A percentile compares a stretch with the other conserved stretches of the same genome.
Conservation (phyloP, 108 stramenopile species). For the Cyclotella cryptica region DNA sequence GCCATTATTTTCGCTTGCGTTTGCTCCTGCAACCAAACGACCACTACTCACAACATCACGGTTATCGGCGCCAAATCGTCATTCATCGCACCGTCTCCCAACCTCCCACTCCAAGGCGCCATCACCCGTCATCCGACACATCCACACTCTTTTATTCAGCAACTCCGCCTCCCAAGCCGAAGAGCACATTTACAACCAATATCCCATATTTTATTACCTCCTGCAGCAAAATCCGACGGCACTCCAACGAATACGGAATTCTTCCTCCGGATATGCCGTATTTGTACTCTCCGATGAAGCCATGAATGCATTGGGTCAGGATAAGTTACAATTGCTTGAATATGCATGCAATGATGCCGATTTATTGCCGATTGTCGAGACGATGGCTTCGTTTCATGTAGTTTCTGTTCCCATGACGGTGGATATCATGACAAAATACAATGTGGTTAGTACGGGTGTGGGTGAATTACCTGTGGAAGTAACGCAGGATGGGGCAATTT, state of each 20-base stretch:
- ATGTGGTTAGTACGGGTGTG: conserved; percentile 20
- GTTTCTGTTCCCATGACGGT: conserved; percentile 23
- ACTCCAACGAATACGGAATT: conserved; percentile 25
- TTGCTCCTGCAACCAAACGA: too few relatives aligned
- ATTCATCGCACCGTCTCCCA: too few relatives aligned
- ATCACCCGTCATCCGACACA: too few relatives aligned
- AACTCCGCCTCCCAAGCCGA: conserved; percentile 13
- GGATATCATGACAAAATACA: conserved; percentile 17
- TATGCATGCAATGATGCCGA: conserved; percentile 19
- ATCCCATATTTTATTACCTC: conserved; percentile 26
- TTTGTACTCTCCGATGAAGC: conserved; percentile 23
- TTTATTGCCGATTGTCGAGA: conserved; percentile 8
- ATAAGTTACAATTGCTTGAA: conserved; percentile 2
- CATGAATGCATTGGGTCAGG: conserved; percentile 5
- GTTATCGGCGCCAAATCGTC: too few relatives aligned
- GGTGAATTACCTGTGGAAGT: conserved; percentile 30
- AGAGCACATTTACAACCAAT: conserved; percentile 6
- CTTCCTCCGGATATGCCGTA: conserved; percentile 23
- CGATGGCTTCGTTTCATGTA: conserved; percentile 28
- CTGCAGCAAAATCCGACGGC: conserved; percentile 20
- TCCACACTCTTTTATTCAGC: neutral
- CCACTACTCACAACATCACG: too few relatives aligned
- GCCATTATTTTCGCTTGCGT: too few relatives aligned
- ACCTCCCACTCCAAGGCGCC: too few relatives aligned
- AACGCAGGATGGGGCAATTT: conserved; percentile 8